Evolutionary conservation across 192 early-diverging fungal genomes (phyloP).

Genomic region (Glomus cerebriforme): DNA sequence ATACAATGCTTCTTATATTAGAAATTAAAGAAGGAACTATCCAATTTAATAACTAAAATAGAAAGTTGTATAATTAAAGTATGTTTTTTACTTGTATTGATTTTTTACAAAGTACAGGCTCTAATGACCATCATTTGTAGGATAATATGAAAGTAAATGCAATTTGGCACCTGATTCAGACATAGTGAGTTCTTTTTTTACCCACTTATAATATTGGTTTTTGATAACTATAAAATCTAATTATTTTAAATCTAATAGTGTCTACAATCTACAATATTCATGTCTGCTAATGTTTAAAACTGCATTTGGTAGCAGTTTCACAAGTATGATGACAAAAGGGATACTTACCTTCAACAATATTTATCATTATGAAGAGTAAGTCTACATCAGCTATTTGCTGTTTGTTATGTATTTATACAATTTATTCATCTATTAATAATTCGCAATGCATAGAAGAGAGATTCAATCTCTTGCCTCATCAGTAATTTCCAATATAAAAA

Average conservation of each 20-base stretch:
- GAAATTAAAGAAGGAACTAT: not conserved
- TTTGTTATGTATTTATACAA: slow-evolving; percentile 2
- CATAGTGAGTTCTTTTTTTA: slow-evolving; percentile 14
- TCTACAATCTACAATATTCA: slow-evolving; percentile 8
- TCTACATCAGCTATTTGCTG: slow-evolving; percentile 7
- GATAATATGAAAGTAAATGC: slow-evolving; percentile 22
- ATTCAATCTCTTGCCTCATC: slow-evolving; percentile 12
- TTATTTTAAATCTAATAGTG: slow-evolving; percentile 11
- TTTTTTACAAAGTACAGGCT: slow-evolving; percentile 17
- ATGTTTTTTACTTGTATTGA: not conserved
- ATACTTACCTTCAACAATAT: slow-evolving; percentile 4
- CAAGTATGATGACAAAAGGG: slow-evolving; percentile 8
- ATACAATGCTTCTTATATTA: not conserved
- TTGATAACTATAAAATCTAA: not conserved
- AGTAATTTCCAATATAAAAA: not conserved
- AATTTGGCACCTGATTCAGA: slow-evolving; percentile 11
- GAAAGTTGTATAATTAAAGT: slow-evolving; percentile 25
- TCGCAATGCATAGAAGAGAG: slow-evolving; percentile 11
- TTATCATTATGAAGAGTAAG: slow-evolving; percentile 24
- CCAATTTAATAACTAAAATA: slow-evolving; percentile 17
- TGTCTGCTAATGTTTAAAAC: slow-evolving; percentile 1
- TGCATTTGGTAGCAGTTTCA: slow-evolving; percentile 16
- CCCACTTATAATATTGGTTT: not conserved
- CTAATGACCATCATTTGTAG: slow-evolving; percentile 25
- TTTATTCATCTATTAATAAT: not conserved